Conservation (phyloP, 2,329 filamentous ascomycete species). For the Hymenoscyphus linearis region DNA sequence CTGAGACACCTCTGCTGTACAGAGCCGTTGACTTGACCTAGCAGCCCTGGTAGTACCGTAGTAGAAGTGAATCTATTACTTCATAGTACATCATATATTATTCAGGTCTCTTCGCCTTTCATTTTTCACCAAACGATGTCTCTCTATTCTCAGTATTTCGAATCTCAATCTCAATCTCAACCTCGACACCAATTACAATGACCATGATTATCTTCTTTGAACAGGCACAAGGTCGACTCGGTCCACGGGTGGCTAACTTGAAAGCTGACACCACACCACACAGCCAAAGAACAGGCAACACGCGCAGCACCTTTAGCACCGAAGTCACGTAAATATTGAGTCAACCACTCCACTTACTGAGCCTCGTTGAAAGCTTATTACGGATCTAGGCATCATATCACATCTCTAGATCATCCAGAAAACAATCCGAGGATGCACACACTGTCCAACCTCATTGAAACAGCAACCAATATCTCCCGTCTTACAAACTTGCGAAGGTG, state of each 20-base stretch:
- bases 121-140: not conserved
- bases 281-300: not conserved
- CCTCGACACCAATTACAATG: not conserved
- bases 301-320: not conserved
- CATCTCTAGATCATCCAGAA: not conserved
- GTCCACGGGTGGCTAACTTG: not conserved
- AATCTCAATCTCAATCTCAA: not conserved
- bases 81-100: not conserved
- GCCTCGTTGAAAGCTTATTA: not conserved
- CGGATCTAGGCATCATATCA: not conserved
- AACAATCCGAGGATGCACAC: not conserved
- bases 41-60: no score
- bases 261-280: not conserved
- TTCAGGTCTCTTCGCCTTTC: not conserved
- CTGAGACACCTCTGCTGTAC: not conserved
- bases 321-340: not conserved
- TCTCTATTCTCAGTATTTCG: not conserved
- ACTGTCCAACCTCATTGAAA: not conserved
- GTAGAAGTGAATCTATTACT: not conserved
- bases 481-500: not conserved
- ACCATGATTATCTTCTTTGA: not conserved
- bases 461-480: not conserved
- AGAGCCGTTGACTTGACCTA: not conserved
- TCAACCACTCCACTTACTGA: not conserved
- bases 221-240: not conserved